phyloP scores from a whole-genome alignment of 495 filamentous ascomycete species.

The Aspergillus asperescens region DNA sequence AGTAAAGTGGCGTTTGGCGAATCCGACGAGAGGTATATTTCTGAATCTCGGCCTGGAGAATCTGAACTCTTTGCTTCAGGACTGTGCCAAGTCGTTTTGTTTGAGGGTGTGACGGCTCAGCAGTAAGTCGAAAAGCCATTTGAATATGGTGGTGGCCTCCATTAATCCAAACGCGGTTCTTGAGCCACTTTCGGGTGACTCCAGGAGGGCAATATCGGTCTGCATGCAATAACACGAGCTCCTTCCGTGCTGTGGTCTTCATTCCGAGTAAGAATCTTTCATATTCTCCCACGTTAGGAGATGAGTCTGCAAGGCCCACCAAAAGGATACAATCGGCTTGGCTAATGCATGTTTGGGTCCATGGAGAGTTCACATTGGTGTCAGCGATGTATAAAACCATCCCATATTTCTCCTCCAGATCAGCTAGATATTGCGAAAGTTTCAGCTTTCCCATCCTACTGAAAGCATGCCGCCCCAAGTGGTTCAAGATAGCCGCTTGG shows the following conservation, averaged over 20 bases:
- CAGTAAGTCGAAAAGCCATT: conserved; percentile 80
- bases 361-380: conserved; percentile 90
- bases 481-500: conserved; percentile 88
- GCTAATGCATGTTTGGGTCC: conserved; percentile 96
- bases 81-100: conserved; percentile 75
- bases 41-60: conserved; percentile 92
- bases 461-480: conserved; percentile 91
- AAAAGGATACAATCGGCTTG: conserved; percentile 95
- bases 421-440: conserved; percentile 90
- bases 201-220: conserved; percentile 85
- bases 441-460: conserved; percentile 97
- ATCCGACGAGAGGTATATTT: conserved; percentile 90
- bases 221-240: conserved; percentile 85
- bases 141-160: conserved; percentile 98
- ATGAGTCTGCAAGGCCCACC: conserved; percentile 86
- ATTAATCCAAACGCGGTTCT: conserved; percentile 95
- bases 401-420: conserved; percentile 94
- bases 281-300: conserved; percentile 87
- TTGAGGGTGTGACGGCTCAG: conserved; percentile 71
- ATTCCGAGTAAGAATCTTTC: conserved; percentile 92
- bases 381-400: conserved; percentile 97
- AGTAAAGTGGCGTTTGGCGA: conserved; percentile 81
- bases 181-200: conserved; percentile 80
- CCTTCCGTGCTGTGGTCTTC: conserved; percentile 94
- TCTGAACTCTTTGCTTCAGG: conserved; percentile 88